phyloP scores from a whole-genome alignment of 768 basidiomycete genomes.

The Calocybe indica region DNA sequence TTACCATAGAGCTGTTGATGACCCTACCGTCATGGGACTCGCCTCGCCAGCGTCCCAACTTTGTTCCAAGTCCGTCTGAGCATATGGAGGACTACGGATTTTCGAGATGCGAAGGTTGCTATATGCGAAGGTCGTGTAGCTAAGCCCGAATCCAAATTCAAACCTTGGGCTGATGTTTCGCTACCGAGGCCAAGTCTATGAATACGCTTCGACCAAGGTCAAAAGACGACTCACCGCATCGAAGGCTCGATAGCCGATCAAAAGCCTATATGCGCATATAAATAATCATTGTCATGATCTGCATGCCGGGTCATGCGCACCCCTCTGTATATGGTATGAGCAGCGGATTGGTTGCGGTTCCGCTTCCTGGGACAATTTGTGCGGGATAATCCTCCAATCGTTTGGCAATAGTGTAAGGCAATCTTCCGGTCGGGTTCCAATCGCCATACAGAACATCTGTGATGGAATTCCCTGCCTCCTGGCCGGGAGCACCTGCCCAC shows the following conservation, averaged over 20 bases:
- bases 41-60: slow-evolving; percentile 43
- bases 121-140: slow-evolving; percentile 64
- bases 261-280: slow-evolving; percentile 36
- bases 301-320: slow-evolving; percentile 9
- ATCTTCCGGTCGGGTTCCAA: slow-evolving; percentile 43
- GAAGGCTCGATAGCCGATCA: slow-evolving; percentile 44
- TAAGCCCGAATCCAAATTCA: slow-evolving; percentile 71
- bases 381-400: slow-evolving; percentile 37
- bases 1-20: slow-evolving; percentile 43
- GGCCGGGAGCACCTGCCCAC: slow-evolving; percentile 44
- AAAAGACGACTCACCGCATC: slow-evolving; percentile 35
- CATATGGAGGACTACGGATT: slow-evolving; percentile 24
- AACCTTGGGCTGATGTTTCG: slow-evolving; percentile 56
- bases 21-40: slow-evolving; percentile 37
- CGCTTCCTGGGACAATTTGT: slow-evolving; percentile 21
- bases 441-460: slow-evolving; percentile 48
- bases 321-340: slow-evolving; percentile 40
- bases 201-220: background rate
- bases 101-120: slow-evolving; percentile 35
- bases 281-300: background rate
- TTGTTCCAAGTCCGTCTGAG: slow-evolving; percentile 20
- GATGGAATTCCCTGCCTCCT: slow-evolving; percentile 48
- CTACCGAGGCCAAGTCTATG: slow-evolving; percentile 17
- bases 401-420: slow-evolving; percentile 56
- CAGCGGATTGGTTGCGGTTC: slow-evolving; percentile 33